Conservation (phyloP, 148 eudicot species). For the Heliosperma pusillum region DNA sequence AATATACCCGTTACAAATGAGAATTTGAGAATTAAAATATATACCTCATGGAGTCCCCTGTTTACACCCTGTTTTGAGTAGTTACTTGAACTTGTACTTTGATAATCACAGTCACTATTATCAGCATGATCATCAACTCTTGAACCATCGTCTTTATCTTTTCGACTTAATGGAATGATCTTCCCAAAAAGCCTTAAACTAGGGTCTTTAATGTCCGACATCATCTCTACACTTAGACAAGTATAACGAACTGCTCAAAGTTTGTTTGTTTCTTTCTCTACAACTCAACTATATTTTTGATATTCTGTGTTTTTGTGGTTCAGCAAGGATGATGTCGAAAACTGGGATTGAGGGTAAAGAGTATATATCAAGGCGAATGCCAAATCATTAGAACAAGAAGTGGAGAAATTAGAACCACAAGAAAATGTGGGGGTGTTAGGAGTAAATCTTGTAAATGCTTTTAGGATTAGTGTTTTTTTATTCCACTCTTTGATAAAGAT, state of each 20-base stretch:
- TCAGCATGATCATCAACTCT: too few species aligned
- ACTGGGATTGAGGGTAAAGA: neutral
- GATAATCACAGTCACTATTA: constrained; percentile 25
- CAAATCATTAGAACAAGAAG: constrained; percentile 40
- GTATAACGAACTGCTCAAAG: too few species aligned
- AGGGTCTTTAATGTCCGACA: constrained; percentile 42
- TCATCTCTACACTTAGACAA: constrained; percentile 9
- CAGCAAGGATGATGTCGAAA: constrained; percentile 7
- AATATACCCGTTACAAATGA: too few species aligned
- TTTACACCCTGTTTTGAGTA: constrained; percentile 27
- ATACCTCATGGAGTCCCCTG: constrained; percentile 25
- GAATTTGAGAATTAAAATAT: too few species aligned
- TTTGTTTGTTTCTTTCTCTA: too few species aligned
- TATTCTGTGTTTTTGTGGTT: too few species aligned
- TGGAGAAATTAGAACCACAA: constrained; percentile 56
- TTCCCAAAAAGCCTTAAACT: constrained; percentile 50
- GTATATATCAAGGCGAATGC: constrained; percentile 25
- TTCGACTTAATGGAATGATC: too few species aligned
- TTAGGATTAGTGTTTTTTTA: constrained; percentile 26
- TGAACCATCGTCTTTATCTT: too few species aligned
- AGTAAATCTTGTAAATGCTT: constrained; percentile 31
- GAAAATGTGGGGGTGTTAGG: constrained; percentile 38
- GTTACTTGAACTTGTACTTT: constrained; percentile 14
- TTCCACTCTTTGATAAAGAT: constrained; percentile 21
- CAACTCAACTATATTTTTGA: too few species aligned